Evolutionary conservation across 257 asterid genomes (phyloP).

Genomic region (Lavandula angustifolia): DNA sequence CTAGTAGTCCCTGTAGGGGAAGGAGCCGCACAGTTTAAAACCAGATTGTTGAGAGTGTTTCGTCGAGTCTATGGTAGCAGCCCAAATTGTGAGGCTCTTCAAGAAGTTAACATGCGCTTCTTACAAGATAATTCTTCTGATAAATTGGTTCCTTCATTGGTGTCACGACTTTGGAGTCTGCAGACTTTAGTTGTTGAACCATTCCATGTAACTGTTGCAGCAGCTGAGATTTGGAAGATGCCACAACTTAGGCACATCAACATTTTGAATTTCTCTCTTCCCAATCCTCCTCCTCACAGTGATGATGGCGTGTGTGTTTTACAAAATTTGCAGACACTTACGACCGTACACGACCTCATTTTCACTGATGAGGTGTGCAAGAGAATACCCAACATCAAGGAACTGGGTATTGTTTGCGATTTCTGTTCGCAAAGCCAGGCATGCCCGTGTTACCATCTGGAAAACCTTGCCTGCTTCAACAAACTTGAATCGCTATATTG

Average conservation of each 20-base stretch:
- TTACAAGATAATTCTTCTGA: background rate
- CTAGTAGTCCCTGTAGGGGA: background rate
- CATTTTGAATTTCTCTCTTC: background rate
- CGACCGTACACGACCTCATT: background rate
- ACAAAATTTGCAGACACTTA: background rate
- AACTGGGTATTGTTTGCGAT: background rate
- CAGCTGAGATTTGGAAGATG: background rate
- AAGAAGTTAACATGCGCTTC: slow-evolving; percentile 8
- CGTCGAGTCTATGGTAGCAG: background rate
- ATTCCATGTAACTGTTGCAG: background rate
- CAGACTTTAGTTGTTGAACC: background rate
- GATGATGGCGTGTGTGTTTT: background rate
- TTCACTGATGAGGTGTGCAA: background rate
- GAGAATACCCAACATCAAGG: slow-evolving; percentile 16
- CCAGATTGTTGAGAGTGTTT: slow-evolving; percentile 3
- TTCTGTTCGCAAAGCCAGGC: too few species aligned
- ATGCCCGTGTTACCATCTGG: background rate
- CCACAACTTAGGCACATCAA: background rate
- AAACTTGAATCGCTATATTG: too few species aligned
- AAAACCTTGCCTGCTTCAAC: background rate
- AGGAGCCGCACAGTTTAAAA: background rate
- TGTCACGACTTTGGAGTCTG: slow-evolving; percentile 23
- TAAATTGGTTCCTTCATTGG: background rate
- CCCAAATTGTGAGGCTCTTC: background rate
- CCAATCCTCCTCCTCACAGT: background rate